Percentiles rank a stretch among this genome's conserved stretches.
Evolutionary conservation across 2,329 filamentous ascomycete genomes (phyloP).

Genomic region (Aureobasidium sp.): DNA sequence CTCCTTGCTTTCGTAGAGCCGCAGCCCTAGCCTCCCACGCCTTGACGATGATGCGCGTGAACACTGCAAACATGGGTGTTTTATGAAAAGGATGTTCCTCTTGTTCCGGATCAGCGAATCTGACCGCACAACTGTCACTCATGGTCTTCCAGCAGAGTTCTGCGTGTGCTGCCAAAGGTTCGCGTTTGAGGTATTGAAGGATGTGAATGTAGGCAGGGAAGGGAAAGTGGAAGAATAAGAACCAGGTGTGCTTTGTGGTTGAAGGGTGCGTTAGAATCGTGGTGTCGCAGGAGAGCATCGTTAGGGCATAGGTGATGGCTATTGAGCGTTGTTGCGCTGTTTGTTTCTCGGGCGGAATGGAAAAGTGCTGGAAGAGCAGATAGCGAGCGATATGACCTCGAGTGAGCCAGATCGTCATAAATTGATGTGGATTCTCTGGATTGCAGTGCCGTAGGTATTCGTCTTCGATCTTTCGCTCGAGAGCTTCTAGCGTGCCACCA

Average conservation of each 20-base stretch:
- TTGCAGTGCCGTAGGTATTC: constrained; percentile 38
- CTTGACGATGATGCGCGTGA: constrained; percentile 51
- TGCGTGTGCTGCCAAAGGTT: constrained; percentile 29
- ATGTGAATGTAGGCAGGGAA: constrained; percentile 42
- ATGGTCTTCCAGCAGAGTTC: constrained; percentile 36
- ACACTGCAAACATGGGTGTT: constrained; percentile 24
- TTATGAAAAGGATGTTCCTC: constrained; percentile 19
- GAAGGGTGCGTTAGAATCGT: constrained; percentile 34
- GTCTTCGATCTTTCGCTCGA: constrained; percentile 38
- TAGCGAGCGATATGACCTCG: constrained; percentile 40
- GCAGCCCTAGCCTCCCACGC: constrained; percentile 49
- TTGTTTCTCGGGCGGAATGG: constrained; percentile 12
- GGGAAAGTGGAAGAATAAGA: constrained; percentile 37
- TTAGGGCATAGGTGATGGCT: constrained; percentile 26
- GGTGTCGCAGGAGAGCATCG: constrained; percentile 40
- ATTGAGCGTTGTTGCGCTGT: constrained; percentile 20
- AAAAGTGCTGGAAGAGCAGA: constrained; percentile 40
- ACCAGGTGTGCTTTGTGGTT: constrained; percentile 36
- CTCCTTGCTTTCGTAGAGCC: neutral
- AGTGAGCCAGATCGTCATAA: constrained; percentile 39
- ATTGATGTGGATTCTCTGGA: constrained; percentile 36
- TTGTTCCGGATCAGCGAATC: constrained; percentile 19
- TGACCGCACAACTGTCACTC: constrained; percentile 36
- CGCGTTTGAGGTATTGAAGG: constrained; percentile 32
- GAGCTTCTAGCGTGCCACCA: constrained; percentile 21